These are phyloP conservation scores for Guyanaporus albipodus DNA, from an alignment of 768 basidiomycete species.

Conservation along the genomic window DNA sequence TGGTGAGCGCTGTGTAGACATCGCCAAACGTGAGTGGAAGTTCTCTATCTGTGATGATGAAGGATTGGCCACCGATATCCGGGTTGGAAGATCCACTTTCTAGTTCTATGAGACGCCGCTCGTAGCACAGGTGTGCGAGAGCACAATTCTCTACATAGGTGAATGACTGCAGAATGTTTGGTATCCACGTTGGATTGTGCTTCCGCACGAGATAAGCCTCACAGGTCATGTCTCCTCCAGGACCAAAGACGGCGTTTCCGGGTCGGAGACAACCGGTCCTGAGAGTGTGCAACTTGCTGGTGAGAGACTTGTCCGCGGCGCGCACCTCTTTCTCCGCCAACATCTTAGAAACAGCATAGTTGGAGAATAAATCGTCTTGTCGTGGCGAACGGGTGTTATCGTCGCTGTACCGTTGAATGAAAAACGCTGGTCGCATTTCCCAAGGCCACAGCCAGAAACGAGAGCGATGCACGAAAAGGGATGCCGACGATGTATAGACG, in stretches of 20 bases:
- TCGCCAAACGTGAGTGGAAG: slow-evolving; percentile 62
- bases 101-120: slow-evolving; percentile 61
- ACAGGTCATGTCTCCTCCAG: slow-evolving; percentile 67
- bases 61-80: slow-evolving; percentile 73
- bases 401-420: slow-evolving; percentile 63
- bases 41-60: slow-evolving; percentile 63
- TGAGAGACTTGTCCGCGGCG: slow-evolving; percentile 36
- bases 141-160: slow-evolving; percentile 76
- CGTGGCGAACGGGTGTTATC: slow-evolving; percentile 49
- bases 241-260: slow-evolving; percentile 73
- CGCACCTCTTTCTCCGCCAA: slow-evolving; percentile 51
- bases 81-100: slow-evolving; percentile 41
- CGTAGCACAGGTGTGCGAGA: slow-evolving; percentile 68
- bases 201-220: slow-evolving; percentile 59
- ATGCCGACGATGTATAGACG: slow-evolving; percentile 73
- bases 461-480: slow-evolving; percentile 52
- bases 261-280: slow-evolving; percentile 76
- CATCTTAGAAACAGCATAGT: slow-evolving; percentile 67
- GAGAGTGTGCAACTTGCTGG: slow-evolving; percentile 33
- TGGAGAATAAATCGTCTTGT: slow-evolving; percentile 69
- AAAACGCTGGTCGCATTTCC: slow-evolving; percentile 53
- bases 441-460: slow-evolving; percentile 75
- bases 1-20: slow-evolving; percentile 49
- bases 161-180: slow-evolving; percentile 56
- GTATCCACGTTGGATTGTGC: slow-evolving; percentile 61